phyloP scores from a whole-genome alignment of 2,329 filamentous ascomycete genomes.

The Penicillium sp. region DNA sequence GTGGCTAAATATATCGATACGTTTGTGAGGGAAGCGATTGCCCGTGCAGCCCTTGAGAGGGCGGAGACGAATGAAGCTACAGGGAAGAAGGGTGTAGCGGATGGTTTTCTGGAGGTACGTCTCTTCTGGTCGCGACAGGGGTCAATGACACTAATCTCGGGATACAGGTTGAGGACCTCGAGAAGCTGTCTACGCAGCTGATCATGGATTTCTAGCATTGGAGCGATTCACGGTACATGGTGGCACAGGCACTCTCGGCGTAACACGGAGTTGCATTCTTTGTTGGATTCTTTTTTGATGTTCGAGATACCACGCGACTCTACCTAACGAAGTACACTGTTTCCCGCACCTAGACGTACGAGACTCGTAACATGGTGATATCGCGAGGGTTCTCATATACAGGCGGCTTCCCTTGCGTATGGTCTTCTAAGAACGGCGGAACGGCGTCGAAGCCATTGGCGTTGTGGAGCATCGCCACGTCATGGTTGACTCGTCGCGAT shows the following conservation, averaged over 20 bases:
- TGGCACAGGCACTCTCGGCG: neutral
- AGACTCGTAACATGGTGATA: conserved; percentile 20
- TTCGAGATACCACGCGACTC: conserved; percentile 25
- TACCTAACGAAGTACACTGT: neutral
- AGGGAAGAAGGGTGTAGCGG: conserved; percentile 35
- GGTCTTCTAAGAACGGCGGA: conserved; percentile 25
- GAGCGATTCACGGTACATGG: too few relatives aligned
- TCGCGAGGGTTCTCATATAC: conserved; percentile 25
- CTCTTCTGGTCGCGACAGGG: neutral
- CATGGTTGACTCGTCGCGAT: conserved; percentile 25
- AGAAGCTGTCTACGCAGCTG: conserved; percentile 81
- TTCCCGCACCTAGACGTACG: conserved; percentile 8
- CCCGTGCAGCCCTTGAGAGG: conserved; percentile 70
- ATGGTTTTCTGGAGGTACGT: conserved; percentile 71
- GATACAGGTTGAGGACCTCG: conserved; percentile 75
- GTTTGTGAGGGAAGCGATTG: conserved; percentile 85
- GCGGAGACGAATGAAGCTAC: conserved; percentile 41
- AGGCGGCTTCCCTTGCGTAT: conserved; percentile 20
- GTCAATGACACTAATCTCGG: conserved; percentile 4
- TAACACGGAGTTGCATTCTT: conserved; percentile 8
- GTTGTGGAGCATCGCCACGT: conserved; percentile 26
- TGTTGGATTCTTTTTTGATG: conserved; percentile 5
- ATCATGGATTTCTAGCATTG: conserved; percentile 70
- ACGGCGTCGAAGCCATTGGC: conserved; percentile 22
- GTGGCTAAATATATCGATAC: conserved; percentile 85